Evolutionary conservation across 148 eudicot genomes (phyloP).

Genomic region (Rhododendron simsii): DNA sequence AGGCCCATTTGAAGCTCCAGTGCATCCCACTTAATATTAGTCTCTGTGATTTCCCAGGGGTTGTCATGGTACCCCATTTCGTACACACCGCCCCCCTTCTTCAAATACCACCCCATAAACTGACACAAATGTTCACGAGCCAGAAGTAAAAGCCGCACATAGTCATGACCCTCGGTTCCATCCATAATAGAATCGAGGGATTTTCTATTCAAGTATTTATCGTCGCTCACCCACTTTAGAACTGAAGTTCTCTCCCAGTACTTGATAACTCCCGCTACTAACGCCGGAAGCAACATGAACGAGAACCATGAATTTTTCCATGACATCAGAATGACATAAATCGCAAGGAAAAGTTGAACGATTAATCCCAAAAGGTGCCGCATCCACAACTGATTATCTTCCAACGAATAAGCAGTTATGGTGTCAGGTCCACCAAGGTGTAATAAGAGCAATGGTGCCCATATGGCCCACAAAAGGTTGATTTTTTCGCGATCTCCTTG

Average conservation of each 20-base stretch:
- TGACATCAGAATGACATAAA: neutral
- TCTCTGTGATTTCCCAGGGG: no score
- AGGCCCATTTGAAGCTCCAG: neutral
- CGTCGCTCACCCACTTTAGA: no score
- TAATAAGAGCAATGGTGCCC: neutral
- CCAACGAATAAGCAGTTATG: neutral
- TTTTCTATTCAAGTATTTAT: no score
- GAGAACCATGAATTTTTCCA: neutral
- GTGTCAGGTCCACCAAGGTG: neutral
- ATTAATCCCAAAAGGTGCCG: neutral
- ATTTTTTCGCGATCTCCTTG: neutral
- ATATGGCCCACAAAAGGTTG: neutral
- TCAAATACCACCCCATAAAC: neutral
- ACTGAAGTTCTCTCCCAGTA: no score
- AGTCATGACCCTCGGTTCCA: no score
- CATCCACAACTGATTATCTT: neutral
- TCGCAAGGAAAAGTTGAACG: neutral
- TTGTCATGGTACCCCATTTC: no score
- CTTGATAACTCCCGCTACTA: neutral
- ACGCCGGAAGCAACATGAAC: neutral
- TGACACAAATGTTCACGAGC: no score
- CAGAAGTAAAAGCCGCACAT: constrained; percentile 13
- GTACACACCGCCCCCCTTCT: no score
- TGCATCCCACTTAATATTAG: neutral
- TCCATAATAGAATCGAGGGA: no score